phyloP scores from a whole-genome alignment of 1,284 basidiomycete genomes.

The Boletus calvinii region DNA sequence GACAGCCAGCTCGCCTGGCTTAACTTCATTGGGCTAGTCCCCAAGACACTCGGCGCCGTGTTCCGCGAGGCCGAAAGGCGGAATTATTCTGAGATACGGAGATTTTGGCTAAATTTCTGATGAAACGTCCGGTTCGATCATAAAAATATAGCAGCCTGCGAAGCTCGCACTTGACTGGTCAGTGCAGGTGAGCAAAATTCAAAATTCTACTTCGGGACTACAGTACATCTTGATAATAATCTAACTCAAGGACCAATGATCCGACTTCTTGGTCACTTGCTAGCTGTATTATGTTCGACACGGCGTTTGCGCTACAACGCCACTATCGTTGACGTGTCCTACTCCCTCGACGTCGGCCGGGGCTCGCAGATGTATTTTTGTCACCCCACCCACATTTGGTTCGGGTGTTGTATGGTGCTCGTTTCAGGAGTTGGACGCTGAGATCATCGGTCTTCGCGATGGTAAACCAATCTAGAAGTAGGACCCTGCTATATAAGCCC shows the following conservation, averaged over 20 bases:
- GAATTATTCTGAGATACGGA: too few species aligned
- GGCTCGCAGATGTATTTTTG: not conserved
- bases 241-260: not conserved
- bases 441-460: not conserved
- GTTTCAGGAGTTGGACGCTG: not conserved
- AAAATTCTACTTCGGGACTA: not conserved
- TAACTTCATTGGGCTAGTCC: too few species aligned
- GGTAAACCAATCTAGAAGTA: not conserved
- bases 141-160: not conserved
- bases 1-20: too few species aligned
- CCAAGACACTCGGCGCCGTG: too few species aligned
- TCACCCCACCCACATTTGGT: not conserved
- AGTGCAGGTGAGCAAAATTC: not conserved
- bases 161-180: not conserved
- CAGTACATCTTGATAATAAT: too few species aligned
- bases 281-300: not conserved
- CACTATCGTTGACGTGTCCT: too few species aligned
- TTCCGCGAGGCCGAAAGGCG: too few species aligned
- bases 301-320: too few species aligned
- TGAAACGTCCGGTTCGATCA: too few species aligned
- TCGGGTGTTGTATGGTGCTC: too few species aligned
- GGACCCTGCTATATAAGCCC: not conserved
- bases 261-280: not conserved
- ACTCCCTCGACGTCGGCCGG: not conserved
- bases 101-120: too few species aligned